phyloP scores from a whole-genome alignment of 1,284 basidiomycete genomes.

The Cryptococcus amylolentus region DNA sequence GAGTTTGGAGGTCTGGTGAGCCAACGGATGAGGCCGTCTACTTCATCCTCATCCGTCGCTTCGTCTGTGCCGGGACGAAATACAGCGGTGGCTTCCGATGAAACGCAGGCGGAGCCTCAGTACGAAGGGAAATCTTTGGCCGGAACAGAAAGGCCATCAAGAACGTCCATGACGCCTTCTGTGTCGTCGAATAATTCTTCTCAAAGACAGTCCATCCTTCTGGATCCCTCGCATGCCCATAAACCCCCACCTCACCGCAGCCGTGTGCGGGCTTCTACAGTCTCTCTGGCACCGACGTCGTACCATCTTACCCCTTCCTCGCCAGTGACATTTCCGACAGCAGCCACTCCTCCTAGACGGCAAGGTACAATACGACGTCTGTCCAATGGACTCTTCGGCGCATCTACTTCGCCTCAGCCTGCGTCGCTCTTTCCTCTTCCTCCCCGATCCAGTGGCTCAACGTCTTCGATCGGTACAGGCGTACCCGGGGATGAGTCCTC shows the following conservation, averaged over 20 bases:
- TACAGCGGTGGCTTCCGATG: not conserved
- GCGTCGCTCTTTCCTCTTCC: conserved; percentile 36
- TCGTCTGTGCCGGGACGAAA: not conserved
- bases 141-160: conserved; percentile 22
- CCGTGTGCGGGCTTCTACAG: conserved; percentile 31
- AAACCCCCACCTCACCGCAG: not conserved
- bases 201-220: not conserved
- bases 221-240: not conserved
- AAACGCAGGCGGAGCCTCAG: not conserved
- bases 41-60: conserved; percentile 25
- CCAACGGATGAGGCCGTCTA: conserved; percentile 24
- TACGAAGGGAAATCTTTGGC: conserved; percentile 9
- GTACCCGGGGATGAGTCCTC: conserved; percentile 12
- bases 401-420: conserved; percentile 30
- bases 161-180: conserved; percentile 26
- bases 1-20: conserved; percentile 28
- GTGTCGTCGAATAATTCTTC: conserved; percentile 14
- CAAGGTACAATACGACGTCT: conserved; percentile 37
- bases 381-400: conserved; percentile 34
- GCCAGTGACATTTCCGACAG: conserved; percentile 22
- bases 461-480: conserved; percentile 19
- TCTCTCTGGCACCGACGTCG: conserved; percentile 27
- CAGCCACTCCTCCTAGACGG: conserved; percentile 38
- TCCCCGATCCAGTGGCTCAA: conserved; percentile 33
- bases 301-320: conserved; percentile 23